These are phyloP conservation scores for Pseudogymnoascus sp. DNA, from an alignment of 2,329 filamentous ascomycete genomes.

Conservation along the genomic window DNA sequence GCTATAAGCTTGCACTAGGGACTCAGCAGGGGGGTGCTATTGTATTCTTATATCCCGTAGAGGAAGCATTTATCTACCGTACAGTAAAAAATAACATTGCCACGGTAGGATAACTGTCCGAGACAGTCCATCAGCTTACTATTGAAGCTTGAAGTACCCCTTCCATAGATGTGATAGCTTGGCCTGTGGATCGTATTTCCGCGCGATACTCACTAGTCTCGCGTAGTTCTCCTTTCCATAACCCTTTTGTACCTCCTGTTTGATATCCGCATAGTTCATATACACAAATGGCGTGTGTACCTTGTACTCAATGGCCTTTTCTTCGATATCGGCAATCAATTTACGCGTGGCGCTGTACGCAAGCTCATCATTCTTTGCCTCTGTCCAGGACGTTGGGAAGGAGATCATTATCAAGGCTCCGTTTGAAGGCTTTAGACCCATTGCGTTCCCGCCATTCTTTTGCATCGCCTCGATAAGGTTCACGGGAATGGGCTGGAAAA, in stretches of 20 bases:
- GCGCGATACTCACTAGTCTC: slow-evolving; percentile 24
- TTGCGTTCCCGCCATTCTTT: neutral
- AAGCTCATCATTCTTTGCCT: neutral
- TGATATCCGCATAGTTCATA: slow-evolving; percentile 41
- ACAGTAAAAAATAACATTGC: no score
- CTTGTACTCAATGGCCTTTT: neutral
- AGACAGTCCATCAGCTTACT: no score
- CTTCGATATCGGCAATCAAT: neutral
- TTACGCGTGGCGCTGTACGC: neutral
- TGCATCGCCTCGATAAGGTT: neutral
- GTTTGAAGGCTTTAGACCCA: neutral
- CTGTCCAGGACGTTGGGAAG: neutral
- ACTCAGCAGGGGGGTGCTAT: no score
- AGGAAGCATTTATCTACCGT: no score
- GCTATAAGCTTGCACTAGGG: neutral
- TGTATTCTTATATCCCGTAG: no score
- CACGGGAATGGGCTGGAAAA: neutral
- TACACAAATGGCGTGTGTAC: slow-evolving; percentile 27
- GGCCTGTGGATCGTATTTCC: neutral
- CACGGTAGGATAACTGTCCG: no score
- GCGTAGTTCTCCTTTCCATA: slow-evolving; percentile 39
- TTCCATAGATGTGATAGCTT: neutral
- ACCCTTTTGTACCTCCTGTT: slow-evolving; percentile 36
- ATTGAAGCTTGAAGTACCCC: neutral
- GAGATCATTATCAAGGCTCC: slow-evolving; percentile 12